Base-by-base conservation (phyloP, 441 rosid genomes). In the Croton laevigatus region DNA sequence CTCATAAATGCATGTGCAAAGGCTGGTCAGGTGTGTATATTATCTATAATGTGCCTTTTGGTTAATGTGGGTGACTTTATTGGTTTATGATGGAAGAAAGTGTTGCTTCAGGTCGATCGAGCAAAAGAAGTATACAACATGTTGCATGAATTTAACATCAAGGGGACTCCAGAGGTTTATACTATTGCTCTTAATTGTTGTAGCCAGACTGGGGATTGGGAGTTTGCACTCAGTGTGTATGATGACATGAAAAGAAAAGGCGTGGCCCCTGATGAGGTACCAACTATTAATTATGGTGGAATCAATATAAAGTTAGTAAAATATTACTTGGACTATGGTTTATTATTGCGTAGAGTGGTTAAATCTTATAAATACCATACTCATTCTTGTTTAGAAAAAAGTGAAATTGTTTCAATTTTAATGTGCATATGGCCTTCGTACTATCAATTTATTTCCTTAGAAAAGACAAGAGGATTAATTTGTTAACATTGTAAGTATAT, bases 91-190 rank as follows among this genome's bases (percentile, higher is more conserved):
- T 20, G 34, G 68, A 73, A 46, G 74, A 68, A 72, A 69, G 65
- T 70, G 66, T 65, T 86, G 70, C 55, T 75, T 58, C 79, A 94
- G 98, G 86, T 91, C 68, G 92, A 85, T 62, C 91, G 94, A 66
- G 90, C 88, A 69, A 76, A 76, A 76, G 91, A 94, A 83, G 95
- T 85, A 60, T 94, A 94, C 76, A 78, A 81, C 76, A 87, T 94
- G 97, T 81, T 94, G 58, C 79, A 81, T 72, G 58, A 83, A 77
- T 89, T 83, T 73, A 82, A 76, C 70, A 91, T 94, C 82, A 87
- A 65, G 81, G 98, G 98, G 71, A 88, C 94, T 76, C 96, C 98
- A 16, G 96, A 90, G 79, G 94, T 91, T 71, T 93, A 93, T 84
- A 91, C 97, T 69, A 89, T 93, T 70, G 94, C 96, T 16, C 73